Base-by-base conservation (phyloP, 306 rosid genomes). In the Cicer judaicum region DNA sequence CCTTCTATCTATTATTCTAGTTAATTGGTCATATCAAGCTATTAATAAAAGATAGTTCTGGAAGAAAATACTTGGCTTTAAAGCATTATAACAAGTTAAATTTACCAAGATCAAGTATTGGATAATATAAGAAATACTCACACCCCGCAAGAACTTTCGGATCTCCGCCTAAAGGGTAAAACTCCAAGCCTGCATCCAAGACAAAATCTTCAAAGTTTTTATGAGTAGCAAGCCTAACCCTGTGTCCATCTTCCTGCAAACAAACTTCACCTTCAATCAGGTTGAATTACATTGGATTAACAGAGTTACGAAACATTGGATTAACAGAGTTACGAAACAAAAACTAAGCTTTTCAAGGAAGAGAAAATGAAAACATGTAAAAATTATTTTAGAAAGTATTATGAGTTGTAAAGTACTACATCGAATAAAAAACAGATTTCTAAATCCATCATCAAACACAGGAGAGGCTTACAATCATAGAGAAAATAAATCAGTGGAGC, bases 61-160 rank as follows among this genome's bases (percentile, higher is more conserved):
- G 40, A 4, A 19, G 54, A 29, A 14, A 60, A 62, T 62, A 78
- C 46, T 44, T 29, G 39, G 47, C 52, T 18, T 68, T 47, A 79
- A 64, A 47, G 10, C 19, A 54, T 49, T 40, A 19, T 59, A 73
- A 78, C 61, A 82, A 36, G 50, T 47, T 38, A 41, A 74, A 44
- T 55, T 39, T 70, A 19, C 7, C 41, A 54, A 79, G 59, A 68
- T 4, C 55, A 53, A 41, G 66, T 12, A 48, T 36, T 11, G 60
- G 67, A 82, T 73, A 61, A 74, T 82, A 62, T 43, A 70, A 53
- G 36, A 69, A 78, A 78, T 74, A 86, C 98, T 91, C 85, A 94
- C 98, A 94, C 41, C 87, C 97, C 74, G 98, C 98, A 71, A 94
- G 98, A 87, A 94, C 87, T 90, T 91, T 91, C 59, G 98, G 96